Conservation (phyloP, 2,329 filamentous ascomycete genomes). For the Xylariaceae sp. region DNA sequence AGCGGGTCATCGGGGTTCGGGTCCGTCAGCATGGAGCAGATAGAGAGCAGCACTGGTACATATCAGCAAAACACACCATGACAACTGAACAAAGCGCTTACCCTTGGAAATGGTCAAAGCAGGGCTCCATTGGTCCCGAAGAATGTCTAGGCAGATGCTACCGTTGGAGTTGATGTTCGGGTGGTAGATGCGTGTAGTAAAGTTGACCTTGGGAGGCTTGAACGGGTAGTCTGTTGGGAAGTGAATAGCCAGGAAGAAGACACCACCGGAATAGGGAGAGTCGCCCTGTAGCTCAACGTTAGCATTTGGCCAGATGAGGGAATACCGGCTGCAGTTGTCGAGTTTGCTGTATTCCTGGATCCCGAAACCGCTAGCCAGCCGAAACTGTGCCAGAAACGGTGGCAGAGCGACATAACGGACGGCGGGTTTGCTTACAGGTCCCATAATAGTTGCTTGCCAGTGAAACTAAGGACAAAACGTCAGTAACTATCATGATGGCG, state of each 20-base stretch:
- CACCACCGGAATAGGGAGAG: slow-evolving; percentile 95
- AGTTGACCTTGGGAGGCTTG: slow-evolving; percentile 99
- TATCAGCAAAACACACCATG: slow-evolving; percentile 5
- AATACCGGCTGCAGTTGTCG: background rate
- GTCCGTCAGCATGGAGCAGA: slow-evolving; percentile 99
- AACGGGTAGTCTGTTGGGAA: slow-evolving; percentile 99
- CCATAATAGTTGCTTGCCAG: slow-evolving; percentile 99
- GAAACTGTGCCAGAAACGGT: background rate
- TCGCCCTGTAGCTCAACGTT: slow-evolving; percentile 59
- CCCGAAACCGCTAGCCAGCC: background rate
- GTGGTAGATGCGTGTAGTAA: slow-evolving; percentile 99
- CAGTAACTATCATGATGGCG: slow-evolving; percentile 26
- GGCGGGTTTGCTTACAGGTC: slow-evolving; percentile 69
- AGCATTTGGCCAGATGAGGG: background rate
- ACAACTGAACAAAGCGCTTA: slow-evolving; percentile 38
- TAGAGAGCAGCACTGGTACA: slow-evolving; percentile 79
- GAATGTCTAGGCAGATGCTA: slow-evolving; percentile 97
- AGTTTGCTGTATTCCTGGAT: background rate
- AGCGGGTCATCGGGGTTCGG: slow-evolving; percentile 98
- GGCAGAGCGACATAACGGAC: slow-evolving; percentile 22
- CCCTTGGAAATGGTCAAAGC: slow-evolving; percentile 98
- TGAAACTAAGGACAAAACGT: slow-evolving; percentile 67
- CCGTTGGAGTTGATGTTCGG: slow-evolving; percentile 99
- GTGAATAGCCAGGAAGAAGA: slow-evolving; percentile 98
- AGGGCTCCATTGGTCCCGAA: slow-evolving; percentile 98